A percentile compares a stretch with the other conserved stretches of the same genome.
These are phyloP conservation scores for Wickerhamiella parazyma DNA, from an alignment of 805 yeast genomes.

Conservation along the genomic window DNA sequence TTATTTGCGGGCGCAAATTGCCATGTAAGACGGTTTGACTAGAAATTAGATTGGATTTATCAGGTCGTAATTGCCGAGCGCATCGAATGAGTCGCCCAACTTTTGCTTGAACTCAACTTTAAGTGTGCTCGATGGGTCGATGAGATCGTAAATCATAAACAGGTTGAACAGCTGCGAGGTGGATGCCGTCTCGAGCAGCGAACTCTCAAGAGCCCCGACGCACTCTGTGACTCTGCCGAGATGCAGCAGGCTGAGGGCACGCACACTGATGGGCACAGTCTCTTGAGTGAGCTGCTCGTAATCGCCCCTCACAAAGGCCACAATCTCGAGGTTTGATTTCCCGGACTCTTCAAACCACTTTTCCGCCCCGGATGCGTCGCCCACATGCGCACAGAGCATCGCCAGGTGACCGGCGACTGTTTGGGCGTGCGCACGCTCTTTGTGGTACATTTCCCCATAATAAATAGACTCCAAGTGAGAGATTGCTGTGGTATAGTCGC, in stretches of 20 bases:
- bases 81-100: constrained; percentile 8
- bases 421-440: not conserved
- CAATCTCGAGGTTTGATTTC: constrained; percentile 9
- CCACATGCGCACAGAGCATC: constrained; percentile 14
- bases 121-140: not conserved
- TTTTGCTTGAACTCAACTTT: constrained; percentile 5
- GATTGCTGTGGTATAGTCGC: constrained; percentile 25
- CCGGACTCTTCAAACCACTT: constrained; percentile 17
- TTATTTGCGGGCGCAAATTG: not conserved
- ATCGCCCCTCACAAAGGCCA: constrained; percentile 22
- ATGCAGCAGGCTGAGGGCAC: constrained; percentile 19
- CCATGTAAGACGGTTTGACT: not conserved
- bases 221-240: constrained; percentile 20
- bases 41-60: not conserved
- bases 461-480: constrained; percentile 19
- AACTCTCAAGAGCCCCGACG: constrained; percentile 14
- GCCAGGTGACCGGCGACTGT: not conserved
- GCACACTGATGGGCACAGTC: not conserved
- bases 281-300: constrained; percentile 13
- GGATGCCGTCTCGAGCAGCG: constrained; percentile 6
- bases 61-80: constrained; percentile 14
- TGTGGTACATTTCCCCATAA: constrained; percentile 5
- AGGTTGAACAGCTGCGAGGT: constrained; percentile 17
- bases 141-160: constrained; percentile 21
- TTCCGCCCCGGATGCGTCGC: constrained; percentile 23